phyloP scores from a whole-genome alignment of 176 grass and related monocot species.

The Avena insularis region DNA sequence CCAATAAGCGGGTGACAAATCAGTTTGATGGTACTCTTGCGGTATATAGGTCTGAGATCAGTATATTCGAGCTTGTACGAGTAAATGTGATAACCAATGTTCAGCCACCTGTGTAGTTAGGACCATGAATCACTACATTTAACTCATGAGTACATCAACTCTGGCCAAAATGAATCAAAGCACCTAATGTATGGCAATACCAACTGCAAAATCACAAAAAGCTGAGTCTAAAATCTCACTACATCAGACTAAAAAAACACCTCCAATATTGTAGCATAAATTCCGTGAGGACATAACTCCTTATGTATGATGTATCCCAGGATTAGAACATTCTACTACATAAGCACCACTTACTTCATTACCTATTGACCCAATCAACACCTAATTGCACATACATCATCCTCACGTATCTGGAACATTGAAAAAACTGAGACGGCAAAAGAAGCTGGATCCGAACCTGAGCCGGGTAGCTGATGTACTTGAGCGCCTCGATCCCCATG shows the following conservation, averaged over 20 bases:
- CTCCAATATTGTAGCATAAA: not conserved
- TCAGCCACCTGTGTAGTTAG: not conserved
- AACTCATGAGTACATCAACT: not conserved
- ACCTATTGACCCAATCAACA: not conserved
- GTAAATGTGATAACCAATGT: not conserved
- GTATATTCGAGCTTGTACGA: not conserved
- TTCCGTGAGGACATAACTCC: not conserved
- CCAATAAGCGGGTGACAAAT: not conserved
- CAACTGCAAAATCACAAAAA: not conserved
- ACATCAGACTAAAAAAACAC: not conserved
- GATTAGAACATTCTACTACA: slow-evolving; percentile 4
- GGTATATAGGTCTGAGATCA: not conserved
- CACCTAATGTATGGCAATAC: not conserved
- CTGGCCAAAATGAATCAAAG: not conserved
- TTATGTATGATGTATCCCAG: not conserved
- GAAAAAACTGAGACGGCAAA: not conserved
- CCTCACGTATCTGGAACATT: not conserved
- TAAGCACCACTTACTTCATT: not conserved
- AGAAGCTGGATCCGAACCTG: slow-evolving; percentile 50
- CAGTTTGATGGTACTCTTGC: not conserved
- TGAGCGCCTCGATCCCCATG: slow-evolving; percentile 96
- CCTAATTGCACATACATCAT: not conserved
- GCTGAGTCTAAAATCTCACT: not conserved
- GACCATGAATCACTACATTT: not conserved
- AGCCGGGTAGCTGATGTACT: slow-evolving; percentile 99